Evolutionary conservation across 805 yeast species (phyloP), one percentile per base, ranked within the genome.

Genomic region (Schwanniomyces pseudopolymorphus): DNA sequence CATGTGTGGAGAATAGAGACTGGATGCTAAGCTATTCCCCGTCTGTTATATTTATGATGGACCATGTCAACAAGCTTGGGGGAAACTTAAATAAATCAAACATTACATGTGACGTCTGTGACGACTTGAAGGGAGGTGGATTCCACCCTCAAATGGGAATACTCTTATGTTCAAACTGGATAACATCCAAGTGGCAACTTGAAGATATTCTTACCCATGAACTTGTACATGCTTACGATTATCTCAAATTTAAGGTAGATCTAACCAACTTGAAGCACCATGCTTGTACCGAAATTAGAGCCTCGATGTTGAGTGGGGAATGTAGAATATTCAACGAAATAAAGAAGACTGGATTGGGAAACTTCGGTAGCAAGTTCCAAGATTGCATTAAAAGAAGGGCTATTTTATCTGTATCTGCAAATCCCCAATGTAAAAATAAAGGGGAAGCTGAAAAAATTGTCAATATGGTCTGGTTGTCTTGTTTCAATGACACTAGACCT

Each of bases 231-330:
- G 94, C 90, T 51, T 94, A 89, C 66, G 99, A 94, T 67, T 84
- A 90, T 59, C 72, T 88, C 53, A 85, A 89, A 64, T 94, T 94
- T 73, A 74, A 89, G 45, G 90, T 94, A 2, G 89, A 94, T 64
- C 87, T 96, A 86, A 59, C 77, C 46, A 81, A 92, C 64, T 70
- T 94, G 60, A 80, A 82, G 58, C 99, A 94, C 61, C 98, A 92
- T 62, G 99, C 99, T 0, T 94, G 99, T 64, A 85, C 97, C 0
- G 99, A 94, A 65, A 89, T 94, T 43, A 76, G 99, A 49, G 99
- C 99, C 0, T 85, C 95, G 9, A 84, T 89, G 54, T 74, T 94
- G 19, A 86, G 96, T 60, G 99, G 99, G 5, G 99, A 94, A 61
- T 94, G 99, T 67, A 79, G 98, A 24, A 82, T 92, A 56, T 79